Evolutionary conservation across 1,139 yeast genomes (phyloP).

Genomic region (Saccharomyces hybrid): DNA sequence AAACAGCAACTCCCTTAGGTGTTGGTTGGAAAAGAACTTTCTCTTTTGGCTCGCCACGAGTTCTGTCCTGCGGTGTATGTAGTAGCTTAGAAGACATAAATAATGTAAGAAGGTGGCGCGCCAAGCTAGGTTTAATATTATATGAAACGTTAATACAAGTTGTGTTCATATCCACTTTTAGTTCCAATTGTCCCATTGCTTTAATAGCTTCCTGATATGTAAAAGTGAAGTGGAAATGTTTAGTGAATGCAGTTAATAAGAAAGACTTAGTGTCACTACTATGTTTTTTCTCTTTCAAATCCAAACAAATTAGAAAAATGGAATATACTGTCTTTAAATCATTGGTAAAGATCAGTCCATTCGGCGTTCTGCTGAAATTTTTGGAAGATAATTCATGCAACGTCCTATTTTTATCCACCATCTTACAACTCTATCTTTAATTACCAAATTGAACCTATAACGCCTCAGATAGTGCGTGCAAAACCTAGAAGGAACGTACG

Average conservation of each 20-base stretch:
- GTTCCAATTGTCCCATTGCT: slow-evolving; percentile 42
- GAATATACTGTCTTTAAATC: slow-evolving; percentile 55
- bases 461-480: background rate
- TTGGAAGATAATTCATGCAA: slow-evolving; percentile 40
- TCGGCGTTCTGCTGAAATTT: slow-evolving; percentile 42
- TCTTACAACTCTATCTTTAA: background rate
- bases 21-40: slow-evolving; percentile 65
- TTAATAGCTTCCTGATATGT: slow-evolving; percentile 43
- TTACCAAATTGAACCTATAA: background rate
- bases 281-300: slow-evolving; percentile 31
- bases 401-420: slow-evolving; percentile 11
- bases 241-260: slow-evolving; percentile 22
- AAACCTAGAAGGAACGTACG: background rate
- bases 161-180: slow-evolving; percentile 42
- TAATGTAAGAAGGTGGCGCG: slow-evolving; percentile 41
- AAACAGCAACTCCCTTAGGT: slow-evolving; percentile 76
- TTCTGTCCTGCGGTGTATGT: slow-evolving; percentile 72
- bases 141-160: slow-evolving; percentile 56
- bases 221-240: slow-evolving; percentile 46
- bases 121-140: slow-evolving; percentile 46
- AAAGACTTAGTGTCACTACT: slow-evolving; percentile 16
- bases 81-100: slow-evolving; percentile 63
- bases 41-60: slow-evolving; percentile 41
- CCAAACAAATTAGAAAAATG: slow-evolving; percentile 42
- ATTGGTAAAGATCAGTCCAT: slow-evolving; percentile 45